These are phyloP conservation scores for Blastobotrys apis DNA, from an alignment of 1,139 yeast species.

Conservation along the genomic window DNA sequence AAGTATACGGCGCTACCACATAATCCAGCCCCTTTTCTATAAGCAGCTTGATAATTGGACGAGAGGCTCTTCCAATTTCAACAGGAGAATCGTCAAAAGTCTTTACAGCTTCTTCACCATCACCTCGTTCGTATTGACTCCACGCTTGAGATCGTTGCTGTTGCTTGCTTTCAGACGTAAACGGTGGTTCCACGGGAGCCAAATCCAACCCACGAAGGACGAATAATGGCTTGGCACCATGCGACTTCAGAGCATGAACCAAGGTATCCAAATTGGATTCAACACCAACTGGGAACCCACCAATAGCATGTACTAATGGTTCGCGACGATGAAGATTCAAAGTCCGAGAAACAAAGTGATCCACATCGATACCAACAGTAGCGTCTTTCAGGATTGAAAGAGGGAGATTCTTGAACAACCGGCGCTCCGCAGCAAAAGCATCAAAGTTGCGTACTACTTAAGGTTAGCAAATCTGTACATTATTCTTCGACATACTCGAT, in stretches of 20 bases:
- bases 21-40: slow-evolving; percentile 57
- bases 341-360: slow-evolving; percentile 64
- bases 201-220: slow-evolving; percentile 57
- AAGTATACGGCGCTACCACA: slow-evolving; percentile 76
- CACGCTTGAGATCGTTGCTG: slow-evolving; percentile 36
- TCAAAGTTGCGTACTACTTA: slow-evolving; percentile 61
- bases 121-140: slow-evolving; percentile 34
- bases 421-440: slow-evolving; percentile 63
- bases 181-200: slow-evolving; percentile 24
- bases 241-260: slow-evolving; percentile 54
- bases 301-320: slow-evolving; percentile 71
- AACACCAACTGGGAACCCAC: slow-evolving; percentile 73
- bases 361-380: slow-evolving; percentile 80
- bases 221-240: slow-evolving; percentile 69
- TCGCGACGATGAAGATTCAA: slow-evolving; percentile 58
- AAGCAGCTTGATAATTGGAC: slow-evolving; percentile 55
- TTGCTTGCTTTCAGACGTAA: slow-evolving; percentile 18
- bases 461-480: not conserved
- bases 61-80: slow-evolving; percentile 12
- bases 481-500: slow-evolving; percentile 2
- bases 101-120: slow-evolving; percentile 35
- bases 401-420: slow-evolving; percentile 58
- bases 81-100: slow-evolving; percentile 28
- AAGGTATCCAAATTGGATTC: slow-evolving; percentile 54
- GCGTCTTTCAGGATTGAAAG: slow-evolving; percentile 64